These are phyloP conservation scores for Penicillium bialowiezense DNA, from an alignment of 495 filamentous ascomycete species.

Conservation along the genomic window DNA sequence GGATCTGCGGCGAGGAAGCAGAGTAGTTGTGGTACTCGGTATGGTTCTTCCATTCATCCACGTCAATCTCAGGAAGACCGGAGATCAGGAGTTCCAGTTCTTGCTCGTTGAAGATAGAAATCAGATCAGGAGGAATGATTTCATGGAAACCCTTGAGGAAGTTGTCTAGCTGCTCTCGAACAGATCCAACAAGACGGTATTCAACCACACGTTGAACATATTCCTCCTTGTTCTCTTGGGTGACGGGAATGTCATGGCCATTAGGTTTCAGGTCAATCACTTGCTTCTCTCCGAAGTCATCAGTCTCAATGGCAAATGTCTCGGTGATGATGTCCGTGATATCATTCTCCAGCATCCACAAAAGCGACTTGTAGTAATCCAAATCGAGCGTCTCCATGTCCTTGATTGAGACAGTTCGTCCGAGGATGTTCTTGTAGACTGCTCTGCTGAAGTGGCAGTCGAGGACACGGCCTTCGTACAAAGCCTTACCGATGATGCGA, in stretches of 20 bases:
- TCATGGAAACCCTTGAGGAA: conserved; percentile 98
- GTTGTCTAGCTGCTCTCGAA: conserved; percentile 89
- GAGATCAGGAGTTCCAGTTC: conserved; percentile 97
- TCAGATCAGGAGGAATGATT: conserved; percentile 90
- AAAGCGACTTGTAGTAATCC: conserved; percentile 98
- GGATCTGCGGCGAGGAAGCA: conserved; percentile 90
- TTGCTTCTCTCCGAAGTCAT: conserved; percentile 85
- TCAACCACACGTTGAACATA: conserved; percentile 94
- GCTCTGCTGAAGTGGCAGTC: conserved; percentile 99
- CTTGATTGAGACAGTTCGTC: conserved; percentile 92
- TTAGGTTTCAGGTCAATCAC: conserved; percentile 84
- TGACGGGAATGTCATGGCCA: conserved; percentile 88
- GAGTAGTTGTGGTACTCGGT: conserved; percentile 99
- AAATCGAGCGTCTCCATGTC: conserved; percentile 99
- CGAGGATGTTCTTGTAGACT: conserved; percentile 95
- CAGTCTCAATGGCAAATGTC: conserved; percentile 89
- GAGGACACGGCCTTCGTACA: conserved; percentile 93
- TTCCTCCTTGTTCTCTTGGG: conserved; percentile 97
- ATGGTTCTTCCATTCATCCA: conserved; percentile 99
- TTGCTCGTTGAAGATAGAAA: conserved; percentile 98
- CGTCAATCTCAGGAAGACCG: conserved; percentile 92
- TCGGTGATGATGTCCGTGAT: conserved; percentile 99
- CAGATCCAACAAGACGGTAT: conserved; percentile 84
- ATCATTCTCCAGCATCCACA: conserved; percentile 98
- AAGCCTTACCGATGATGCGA: conserved; percentile 95